These are phyloP conservation scores for Coniochaeta sp. DNA, from an alignment of 2,329 filamentous ascomycete genomes.

Conservation along the genomic window DNA sequence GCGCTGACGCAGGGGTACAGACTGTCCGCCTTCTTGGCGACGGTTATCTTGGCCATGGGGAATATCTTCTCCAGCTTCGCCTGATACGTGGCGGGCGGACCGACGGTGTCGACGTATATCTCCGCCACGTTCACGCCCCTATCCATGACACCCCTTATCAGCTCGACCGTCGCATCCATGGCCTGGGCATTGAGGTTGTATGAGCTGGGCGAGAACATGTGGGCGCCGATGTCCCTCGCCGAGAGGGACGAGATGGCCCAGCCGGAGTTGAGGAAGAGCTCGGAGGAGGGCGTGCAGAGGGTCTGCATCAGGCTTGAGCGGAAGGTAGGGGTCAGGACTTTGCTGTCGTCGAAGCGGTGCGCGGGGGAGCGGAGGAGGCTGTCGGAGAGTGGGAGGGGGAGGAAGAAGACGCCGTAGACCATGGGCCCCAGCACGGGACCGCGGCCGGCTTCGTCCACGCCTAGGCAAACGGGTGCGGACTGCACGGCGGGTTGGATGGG, in stretches of 20 bases:
- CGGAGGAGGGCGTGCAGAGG: constrained; percentile 57
- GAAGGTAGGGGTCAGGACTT: constrained; percentile 75
- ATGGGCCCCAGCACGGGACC: constrained; percentile 84
- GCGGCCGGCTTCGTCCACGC: constrained; percentile 89
- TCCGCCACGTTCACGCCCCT: constrained; percentile 76
- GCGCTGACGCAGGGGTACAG: constrained; percentile 90
- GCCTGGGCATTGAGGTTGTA: constrained; percentile 97
- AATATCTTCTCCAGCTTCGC: constrained; percentile 77
- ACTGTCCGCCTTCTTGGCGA: constrained; percentile 87
- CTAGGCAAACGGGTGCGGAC: constrained; percentile 59
- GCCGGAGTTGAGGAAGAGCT: constrained; percentile 53
- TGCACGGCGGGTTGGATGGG: constrained; percentile 56
- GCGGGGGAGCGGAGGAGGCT: constrained; percentile 62
- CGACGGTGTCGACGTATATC: constrained; percentile 94
- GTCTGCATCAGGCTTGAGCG: constrained; percentile 62
- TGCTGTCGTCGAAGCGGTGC: constrained; percentile 92
- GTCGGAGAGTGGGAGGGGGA: constrained; percentile 64
- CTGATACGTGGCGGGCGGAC: constrained; percentile 76
- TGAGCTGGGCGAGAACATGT: constrained; percentile 61
- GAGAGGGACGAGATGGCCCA: constrained; percentile 80
- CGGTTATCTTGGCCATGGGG: constrained; percentile 65
- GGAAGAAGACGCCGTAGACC: constrained; percentile 66
- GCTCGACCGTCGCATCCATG: constrained; percentile 78
- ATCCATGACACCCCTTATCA: constrained; percentile 72
- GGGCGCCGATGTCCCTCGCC: constrained; percentile 71